Base-by-base conservation (phyloP, 345 rosid genomes). In the Rhodomyrtus tomentosa region DNA sequence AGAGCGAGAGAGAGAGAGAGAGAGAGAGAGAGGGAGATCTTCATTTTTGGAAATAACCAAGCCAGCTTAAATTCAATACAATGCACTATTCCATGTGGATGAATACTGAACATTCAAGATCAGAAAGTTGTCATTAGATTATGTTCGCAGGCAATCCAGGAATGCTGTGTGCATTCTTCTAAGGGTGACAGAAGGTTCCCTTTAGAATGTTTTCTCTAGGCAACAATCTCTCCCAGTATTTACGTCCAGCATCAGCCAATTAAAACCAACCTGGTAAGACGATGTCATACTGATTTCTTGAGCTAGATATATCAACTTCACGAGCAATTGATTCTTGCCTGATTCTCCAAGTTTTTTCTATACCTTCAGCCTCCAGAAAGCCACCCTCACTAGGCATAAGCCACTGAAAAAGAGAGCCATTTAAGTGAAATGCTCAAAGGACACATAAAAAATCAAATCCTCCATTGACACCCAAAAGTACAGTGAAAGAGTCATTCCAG, bases 371-470 rank as follows among this genome's bases (percentile, higher is more conserved):
- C 92, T 93, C 99, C 88, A 98, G 89, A 90, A 89, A 95, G 7
- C 98, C 96, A 85, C 95, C 96, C 83, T 90, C 91, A 84, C 91
- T 95, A 2, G 99, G 98, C 88, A 91, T 76, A 86, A 96, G 98
- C 98, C 98, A 96, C 99, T 98, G 86, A 82, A 86, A 54, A 81
- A 55, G 86, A 89, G 55, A 45, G 84, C 62, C 84, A 76, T 21
- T 59, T 50, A 84, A 84, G 21, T 51, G 58, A 53, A 79, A 55
- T 38, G 52, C 49, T 72, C 20, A 21, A 83, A 72, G 32, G 62
- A 38, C 5, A 5, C 49, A 53, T 27, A n/a, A 45, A 81, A 18
- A 8, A 82, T 55, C 21, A 25, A 36, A 54, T 50, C 32, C 40
- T 55, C n/a, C 48, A 52, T 10, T 36, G 25, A 36, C 32, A 68